A percentile compares a stretch with the other conserved stretches of the same genome.
Evolutionary conservation across 2,329 filamentous ascomycete species (phyloP).

Genomic region (Curvularia sp.): DNA sequence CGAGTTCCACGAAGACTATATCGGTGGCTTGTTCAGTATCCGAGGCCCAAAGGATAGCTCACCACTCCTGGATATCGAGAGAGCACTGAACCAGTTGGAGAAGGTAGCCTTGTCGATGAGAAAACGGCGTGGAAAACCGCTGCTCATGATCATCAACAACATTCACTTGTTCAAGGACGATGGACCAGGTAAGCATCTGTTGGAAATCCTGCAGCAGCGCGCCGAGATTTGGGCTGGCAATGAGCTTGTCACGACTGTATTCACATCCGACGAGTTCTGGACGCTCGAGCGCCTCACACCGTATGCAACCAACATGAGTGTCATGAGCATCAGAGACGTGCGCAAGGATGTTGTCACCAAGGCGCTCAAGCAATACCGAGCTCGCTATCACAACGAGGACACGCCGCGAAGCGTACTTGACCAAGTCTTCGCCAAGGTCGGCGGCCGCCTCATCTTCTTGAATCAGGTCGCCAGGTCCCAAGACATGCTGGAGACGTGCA

Average conservation of each 20-base stretch:
- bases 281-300: conserved; percentile 93
- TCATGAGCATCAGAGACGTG: conserved; percentile 82
- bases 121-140: conserved; percentile 67
- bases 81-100: conserved; percentile 95
- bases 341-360: conserved; percentile 75
- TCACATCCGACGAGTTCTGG: conserved; percentile 98
- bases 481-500: conserved; percentile 82
- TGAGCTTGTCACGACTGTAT: conserved; percentile 86
- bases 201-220: conserved; percentile 92
- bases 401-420: conserved; percentile 67
- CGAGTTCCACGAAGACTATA: conserved; percentile 97
- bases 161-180: conserved; percentile 90
- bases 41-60: conserved; percentile 89
- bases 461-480: conserved; percentile 82
- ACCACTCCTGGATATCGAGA: conserved; percentile 90
- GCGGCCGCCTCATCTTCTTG: conserved; percentile 85
- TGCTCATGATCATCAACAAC: conserved; percentile 91
- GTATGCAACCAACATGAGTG: conserved; percentile 90
- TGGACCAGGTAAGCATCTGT: conserved; percentile 84
- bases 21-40: conserved; percentile 93
- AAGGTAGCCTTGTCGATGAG: conserved; percentile 84
- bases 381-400: conserved; percentile 73
- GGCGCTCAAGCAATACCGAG: conserved; percentile 78
- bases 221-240: conserved; percentile 95
- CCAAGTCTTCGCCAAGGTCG: conserved; percentile 84